Percentiles rank a stretch among this genome's conserved stretches.
phyloP scores from a whole-genome alignment of 1,284 basidiomycete genomes.

The Cystobasidiaceae sp. region DNA sequence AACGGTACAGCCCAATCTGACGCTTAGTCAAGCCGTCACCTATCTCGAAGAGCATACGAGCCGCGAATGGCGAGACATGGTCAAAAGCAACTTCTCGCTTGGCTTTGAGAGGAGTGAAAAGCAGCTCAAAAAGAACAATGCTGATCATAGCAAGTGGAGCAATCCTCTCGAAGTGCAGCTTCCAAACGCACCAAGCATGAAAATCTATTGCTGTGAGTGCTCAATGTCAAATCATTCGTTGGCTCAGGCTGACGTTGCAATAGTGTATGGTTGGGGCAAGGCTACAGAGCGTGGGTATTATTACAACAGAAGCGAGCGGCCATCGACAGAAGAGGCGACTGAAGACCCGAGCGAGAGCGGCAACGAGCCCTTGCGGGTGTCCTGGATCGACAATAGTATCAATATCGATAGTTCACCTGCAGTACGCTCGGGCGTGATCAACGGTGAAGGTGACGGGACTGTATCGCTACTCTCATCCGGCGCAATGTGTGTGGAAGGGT shows the following conservation, averaged over 20 bases:
- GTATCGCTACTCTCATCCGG: slow-evolving; percentile 84
- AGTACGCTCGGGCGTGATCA: slow-evolving; percentile 35
- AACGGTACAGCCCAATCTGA: slow-evolving; percentile 63
- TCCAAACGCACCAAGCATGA: slow-evolving; percentile 88
- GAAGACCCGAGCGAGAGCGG: slow-evolving; percentile 40
- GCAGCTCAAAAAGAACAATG: slow-evolving; percentile 46
- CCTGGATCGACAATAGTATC: slow-evolving; percentile 64
- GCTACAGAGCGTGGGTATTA: slow-evolving; percentile 64
- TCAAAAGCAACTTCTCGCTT: slow-evolving; percentile 80
- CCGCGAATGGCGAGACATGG: slow-evolving; percentile 64
- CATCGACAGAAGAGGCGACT: slow-evolving; percentile 22
- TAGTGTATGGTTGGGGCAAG: slow-evolving; percentile 86
- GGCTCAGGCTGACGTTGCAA: not conserved
- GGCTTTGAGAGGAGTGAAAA: slow-evolving; percentile 77
- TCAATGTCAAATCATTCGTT: no score
- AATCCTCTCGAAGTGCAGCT: slow-evolving; percentile 86
- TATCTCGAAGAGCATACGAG: slow-evolving; percentile 65
- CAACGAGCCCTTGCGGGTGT: slow-evolving; percentile 54
- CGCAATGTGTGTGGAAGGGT: slow-evolving; percentile 91
- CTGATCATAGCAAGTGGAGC: slow-evolving; percentile 67
- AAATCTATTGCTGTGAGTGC: slow-evolving; percentile 63
- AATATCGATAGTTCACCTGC: slow-evolving; percentile 33
- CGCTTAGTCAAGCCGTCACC: slow-evolving; percentile 61
- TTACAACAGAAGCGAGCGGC: slow-evolving; percentile 54
- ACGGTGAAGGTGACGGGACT: slow-evolving; percentile 87